Percentiles rank a stretch among this genome's conserved stretches.
phyloP scores from a whole-genome alignment of 441 rosid genomes.

The Mallotus japonicus region DNA sequence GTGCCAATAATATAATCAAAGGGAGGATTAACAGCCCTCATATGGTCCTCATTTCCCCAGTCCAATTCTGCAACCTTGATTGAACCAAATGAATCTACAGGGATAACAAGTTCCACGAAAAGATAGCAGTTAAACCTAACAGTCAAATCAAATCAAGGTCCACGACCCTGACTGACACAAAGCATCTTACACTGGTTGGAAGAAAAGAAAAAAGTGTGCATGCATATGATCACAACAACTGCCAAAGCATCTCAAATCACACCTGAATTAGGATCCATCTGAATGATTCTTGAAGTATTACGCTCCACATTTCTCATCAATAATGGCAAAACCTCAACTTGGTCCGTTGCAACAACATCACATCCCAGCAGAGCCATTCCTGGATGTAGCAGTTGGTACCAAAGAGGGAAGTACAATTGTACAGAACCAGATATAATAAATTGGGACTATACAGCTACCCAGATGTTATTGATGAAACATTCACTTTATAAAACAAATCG shows the following conservation, averaged over 20 bases:
- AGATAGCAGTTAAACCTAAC: slow-evolving; percentile 9
- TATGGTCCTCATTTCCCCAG: slow-evolving; percentile 87
- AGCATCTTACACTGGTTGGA: background rate
- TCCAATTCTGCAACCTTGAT: slow-evolving; percentile 76
- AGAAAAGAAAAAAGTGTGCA: background rate
- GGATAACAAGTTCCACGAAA: slow-evolving; percentile 15
- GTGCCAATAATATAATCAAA: slow-evolving; percentile 92
- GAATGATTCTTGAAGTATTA: slow-evolving; percentile 70
- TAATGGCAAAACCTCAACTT: slow-evolving; percentile 74
- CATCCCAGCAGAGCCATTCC: slow-evolving; percentile 95
- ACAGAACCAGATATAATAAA: slow-evolving; percentile 1
- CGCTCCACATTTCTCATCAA: slow-evolving; percentile 78
- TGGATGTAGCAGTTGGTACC: slow-evolving; percentile 33
- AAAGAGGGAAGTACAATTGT: slow-evolving; percentile 9
- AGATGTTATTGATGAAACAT: slow-evolving; percentile 17
- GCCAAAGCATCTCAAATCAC: slow-evolving; percentile 5
- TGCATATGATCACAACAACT: background rate
- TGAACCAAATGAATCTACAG: slow-evolving; percentile 82
- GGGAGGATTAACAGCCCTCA: slow-evolving; percentile 67
- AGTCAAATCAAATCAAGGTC: slow-evolving; percentile 10
- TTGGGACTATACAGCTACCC: slow-evolving; percentile 8
- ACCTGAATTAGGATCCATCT: slow-evolving; percentile 71
- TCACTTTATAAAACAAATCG: slow-evolving; percentile 23
- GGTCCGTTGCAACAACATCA: slow-evolving; percentile 82
- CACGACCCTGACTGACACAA: background rate